phyloP scores from a whole-genome alignment of 2,329 filamentous ascomycete species.

The Aciculosporium take region DNA sequence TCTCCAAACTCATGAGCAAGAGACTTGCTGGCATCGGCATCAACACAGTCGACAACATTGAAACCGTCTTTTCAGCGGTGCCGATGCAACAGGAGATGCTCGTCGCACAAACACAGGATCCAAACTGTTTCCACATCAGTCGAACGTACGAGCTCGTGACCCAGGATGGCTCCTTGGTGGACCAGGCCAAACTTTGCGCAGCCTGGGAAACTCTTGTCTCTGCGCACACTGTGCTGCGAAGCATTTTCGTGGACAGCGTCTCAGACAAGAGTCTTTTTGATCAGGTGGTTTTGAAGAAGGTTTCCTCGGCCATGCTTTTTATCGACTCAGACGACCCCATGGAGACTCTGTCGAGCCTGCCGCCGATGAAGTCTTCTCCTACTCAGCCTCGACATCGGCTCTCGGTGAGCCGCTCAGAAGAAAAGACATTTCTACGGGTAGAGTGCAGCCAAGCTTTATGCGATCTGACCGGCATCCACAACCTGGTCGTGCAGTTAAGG shows the following conservation, averaged over 20 bases:
- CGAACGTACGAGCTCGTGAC: slow-evolving; percentile 33
- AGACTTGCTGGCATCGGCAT: slow-evolving; percentile 27
- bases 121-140: slow-evolving; percentile 29
- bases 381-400: slow-evolving; percentile 34
- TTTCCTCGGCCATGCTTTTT: slow-evolving; percentile 38
- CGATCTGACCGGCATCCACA: slow-evolving; percentile 31
- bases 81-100: slow-evolving; percentile 35
- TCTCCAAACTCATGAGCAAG: slow-evolving; percentile 28
- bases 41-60: slow-evolving; percentile 28
- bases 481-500: slow-evolving; percentile 32
- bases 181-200: slow-evolving; percentile 30
- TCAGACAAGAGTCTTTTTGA: slow-evolving; percentile 35
- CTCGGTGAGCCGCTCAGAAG: slow-evolving; percentile 31
- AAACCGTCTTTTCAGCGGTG: slow-evolving; percentile 34
- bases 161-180: slow-evolving; percentile 22
- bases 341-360: slow-evolving; percentile 26
- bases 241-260: slow-evolving; percentile 37
- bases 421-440: slow-evolving; percentile 32
- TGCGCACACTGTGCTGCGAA: slow-evolving; percentile 32
- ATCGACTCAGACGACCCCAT: slow-evolving; percentile 28
- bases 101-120: slow-evolving; percentile 27
- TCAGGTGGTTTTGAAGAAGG: slow-evolving; percentile 31
- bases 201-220: slow-evolving; percentile 35
- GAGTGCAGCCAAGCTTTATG: slow-evolving; percentile 38
- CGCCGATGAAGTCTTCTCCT: slow-evolving; percentile 22